Base-by-base conservation (phyloP, 495 filamentous ascomycete genomes). In the Aspergillus heteromorphus region DNA sequence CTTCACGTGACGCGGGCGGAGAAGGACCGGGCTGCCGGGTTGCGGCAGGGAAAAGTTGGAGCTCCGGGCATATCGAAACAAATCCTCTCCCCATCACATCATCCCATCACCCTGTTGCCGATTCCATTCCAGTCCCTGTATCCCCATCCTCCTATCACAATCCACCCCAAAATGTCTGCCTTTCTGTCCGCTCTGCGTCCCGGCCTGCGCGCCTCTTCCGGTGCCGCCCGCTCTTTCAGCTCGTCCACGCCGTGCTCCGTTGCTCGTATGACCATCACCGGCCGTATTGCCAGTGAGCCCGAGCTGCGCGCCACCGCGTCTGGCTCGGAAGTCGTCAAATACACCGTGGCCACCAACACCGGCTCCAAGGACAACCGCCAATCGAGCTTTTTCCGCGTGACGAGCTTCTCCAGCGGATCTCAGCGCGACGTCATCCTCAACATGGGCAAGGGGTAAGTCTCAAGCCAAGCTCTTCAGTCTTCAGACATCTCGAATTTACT, bases 361-460 rank as follows among this genome's bases (percentile, higher is more conserved):
- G 87, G 87, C 2, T 62, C 74, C 40, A 59, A 59, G 41, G 83
- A 87, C 2, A 86, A 88, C 67, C 74, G 77, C 45, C 69, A 80
- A 58, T 88, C 86, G 14, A 90, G 82, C 77, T 96, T 83, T 83
- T 96, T 87, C 78, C 77, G 76, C 47, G 73, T 95, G 38, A 68
- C 80, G 4, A 78, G 75, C 72, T 93, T 93, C 70, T 78, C 81
- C 17, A 83, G 84, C 27, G 80, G 77, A 11, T 18, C 72, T 18
- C 72, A 79, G 65, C 83, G 84, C 61, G 85, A 92, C 50, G 83
- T 75, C 65, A 57, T 91, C 34, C 63, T 84, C 50, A 67, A 71
- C 52, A 69, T 95, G 70, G 80, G 76, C 27, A 95, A 93, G 76
- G 91, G 91, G 89, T 95, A 75, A 68, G 87, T 81, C 20, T 57